Conservation (phyloP, 345 rosid genomes). For the Anacardium occidentale region DNA sequence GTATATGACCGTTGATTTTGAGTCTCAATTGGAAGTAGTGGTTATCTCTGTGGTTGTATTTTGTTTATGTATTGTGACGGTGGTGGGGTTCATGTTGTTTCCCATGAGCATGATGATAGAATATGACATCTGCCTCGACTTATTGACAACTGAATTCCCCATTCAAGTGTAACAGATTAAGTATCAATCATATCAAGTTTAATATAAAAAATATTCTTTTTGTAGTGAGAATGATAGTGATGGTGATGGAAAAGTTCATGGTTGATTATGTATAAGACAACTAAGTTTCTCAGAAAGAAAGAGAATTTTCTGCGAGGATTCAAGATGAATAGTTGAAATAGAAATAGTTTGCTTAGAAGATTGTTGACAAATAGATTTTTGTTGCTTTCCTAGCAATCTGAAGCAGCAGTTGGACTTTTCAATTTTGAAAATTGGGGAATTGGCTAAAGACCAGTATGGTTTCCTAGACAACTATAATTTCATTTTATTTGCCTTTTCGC, state of each 20-base stretch:
- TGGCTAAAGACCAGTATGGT: neutral
- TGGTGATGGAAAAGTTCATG: neutral
- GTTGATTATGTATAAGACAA: neutral
- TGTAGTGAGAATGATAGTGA: slow-evolving; percentile 10
- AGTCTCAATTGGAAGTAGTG: too few species aligned
- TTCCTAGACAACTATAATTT: neutral
- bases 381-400: neutral
- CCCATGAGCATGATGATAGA: neutral
- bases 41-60: neutral
- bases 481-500: neutral
- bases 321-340: neutral
- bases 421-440: too few species aligned
- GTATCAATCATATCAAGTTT: slow-evolving; percentile 1
- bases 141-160: neutral
- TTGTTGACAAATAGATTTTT: neutral
- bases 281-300: neutral
- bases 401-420: neutral
- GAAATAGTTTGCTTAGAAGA: neutral
- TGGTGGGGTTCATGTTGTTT: neutral
- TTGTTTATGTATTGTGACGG: neutral
- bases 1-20: neutral
- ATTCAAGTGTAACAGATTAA: neutral
- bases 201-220: slow-evolving; percentile 10
- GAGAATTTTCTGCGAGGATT: neutral
- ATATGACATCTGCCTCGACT: neutral